Base-by-base conservation (phyloP, 2,329 filamentous ascomycete species). In the Claviceps spartinae region DNA sequence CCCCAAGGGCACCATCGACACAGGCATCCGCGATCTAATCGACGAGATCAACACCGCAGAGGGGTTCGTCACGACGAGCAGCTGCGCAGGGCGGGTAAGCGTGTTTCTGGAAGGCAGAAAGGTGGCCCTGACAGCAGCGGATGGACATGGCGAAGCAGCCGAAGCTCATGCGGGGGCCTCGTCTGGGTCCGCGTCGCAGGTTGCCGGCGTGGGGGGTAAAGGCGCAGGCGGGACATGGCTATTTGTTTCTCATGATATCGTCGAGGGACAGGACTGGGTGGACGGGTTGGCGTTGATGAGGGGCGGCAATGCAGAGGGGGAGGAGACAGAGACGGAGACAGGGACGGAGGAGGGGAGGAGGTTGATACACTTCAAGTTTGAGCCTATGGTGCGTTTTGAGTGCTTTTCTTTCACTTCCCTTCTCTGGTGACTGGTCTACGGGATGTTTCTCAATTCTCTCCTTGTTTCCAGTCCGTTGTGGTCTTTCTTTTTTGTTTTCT, bases 31-130 rank as follows among this genome's bases (percentile, higher is more conserved):
- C 47, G 75, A 82, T 22, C 72, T 96, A 51, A 89, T 97, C 55
- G 75, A 77, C 49, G 81, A 85, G 58, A 84, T 97, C 64, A 97
- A 97, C 67, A 65, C 61, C 1, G 63, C 84, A 5, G 77, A 82
- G 1, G 88, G 87, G 1, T 78, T 90, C 42, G 88, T 94, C 37
- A 96, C 91, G 1, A 96, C 90, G 2, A 95, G 89, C 68, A 95
- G 89, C 67, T 97, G 91, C 65, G 86, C 88, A 2, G 91, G 91
- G 0, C 76, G 91, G 50, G 79, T 94, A 47, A 90, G 86, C 57
- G 86, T 96, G 4, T 97, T 94, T 62, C 72, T 94, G 1, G 91
- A 96, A 69, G 90, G 90, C 1, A 72, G 71, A 45, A 85, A 80
- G 59, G 57, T 58, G 24, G 41, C 14, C 22, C 13, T 7, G 18